Evolutionary conservation across 2,329 filamentous ascomycete genomes (phyloP).

Genomic region (Ceratocystis harringtonii): DNA sequence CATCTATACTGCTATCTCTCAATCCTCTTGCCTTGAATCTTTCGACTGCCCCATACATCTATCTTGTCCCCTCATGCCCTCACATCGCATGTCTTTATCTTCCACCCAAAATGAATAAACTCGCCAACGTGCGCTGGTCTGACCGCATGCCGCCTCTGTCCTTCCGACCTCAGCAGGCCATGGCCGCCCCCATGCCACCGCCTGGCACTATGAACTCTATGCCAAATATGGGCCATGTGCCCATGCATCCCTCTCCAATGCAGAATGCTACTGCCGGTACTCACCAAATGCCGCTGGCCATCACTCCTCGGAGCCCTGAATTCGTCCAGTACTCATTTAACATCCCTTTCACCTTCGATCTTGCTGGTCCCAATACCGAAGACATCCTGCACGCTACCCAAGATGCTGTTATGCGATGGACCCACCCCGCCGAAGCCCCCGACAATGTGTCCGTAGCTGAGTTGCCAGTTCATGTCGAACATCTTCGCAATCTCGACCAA

Average conservation of each 20-base stretch:
- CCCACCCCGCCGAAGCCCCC: conserved; percentile 72
- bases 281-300: conserved; percentile 15
- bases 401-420: conserved; percentile 82
- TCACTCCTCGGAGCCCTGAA: conserved; percentile 11
- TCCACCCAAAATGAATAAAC: conserved; percentile 47
- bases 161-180: conserved; percentile 13
- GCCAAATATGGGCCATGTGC: conserved; percentile 19
- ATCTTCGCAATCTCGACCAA: conserved; percentile 62
- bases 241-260: conserved; percentile 31
- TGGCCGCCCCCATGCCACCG: conserved; percentile 11
- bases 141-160: conserved; percentile 38
- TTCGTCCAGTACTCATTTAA: conserved; percentile 83
- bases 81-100: conserved; percentile 12
- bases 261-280: conserved; percentile 11
- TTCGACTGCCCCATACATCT: not conserved
- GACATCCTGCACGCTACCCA: conserved; percentile 87
- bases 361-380: conserved; percentile 82
- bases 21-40: not conserved
- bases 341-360: conserved; percentile 83
- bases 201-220: conserved; percentile 11
- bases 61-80: not conserved
- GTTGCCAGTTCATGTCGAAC: conserved; percentile 79
- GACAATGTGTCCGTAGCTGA: conserved; percentile 76
- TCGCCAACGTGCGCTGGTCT: conserved; percentile 58
- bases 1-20: conserved; percentile 8